Evolutionary conservation across 257 asterid species (phyloP).

Genomic region (Eustoma russellianum): DNA sequence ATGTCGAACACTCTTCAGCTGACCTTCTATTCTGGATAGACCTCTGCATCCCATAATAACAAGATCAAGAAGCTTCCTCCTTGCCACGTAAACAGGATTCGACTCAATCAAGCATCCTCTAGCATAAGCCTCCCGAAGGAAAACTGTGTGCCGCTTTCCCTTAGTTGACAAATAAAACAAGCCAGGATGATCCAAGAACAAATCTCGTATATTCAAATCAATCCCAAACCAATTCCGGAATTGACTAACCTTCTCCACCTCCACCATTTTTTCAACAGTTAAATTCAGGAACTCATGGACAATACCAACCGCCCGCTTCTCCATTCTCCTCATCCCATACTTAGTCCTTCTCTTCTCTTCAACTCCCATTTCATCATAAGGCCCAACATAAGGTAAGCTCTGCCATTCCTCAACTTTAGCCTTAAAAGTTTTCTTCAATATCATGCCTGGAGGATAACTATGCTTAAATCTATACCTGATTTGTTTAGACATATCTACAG

Average conservation of each 20-base stretch:
- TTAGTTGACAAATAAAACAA: constrained; percentile 78
- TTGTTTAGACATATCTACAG: constrained; percentile 38
- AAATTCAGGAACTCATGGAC: constrained; percentile 88
- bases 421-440: constrained; percentile 50
- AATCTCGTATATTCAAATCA: constrained; percentile 70
- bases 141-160: constrained; percentile 73
- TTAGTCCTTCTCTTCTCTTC: constrained; percentile 30
- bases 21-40: constrained; percentile 25
- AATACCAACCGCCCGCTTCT: constrained; percentile 82
- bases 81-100: constrained; percentile 57
- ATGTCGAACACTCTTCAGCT: constrained; percentile 18
- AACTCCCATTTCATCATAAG: constrained; percentile 52
- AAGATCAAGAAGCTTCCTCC: constrained; percentile 80
- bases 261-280: constrained; percentile 93
- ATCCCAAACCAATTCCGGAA: constrained; percentile 82
- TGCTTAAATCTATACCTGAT: constrained; percentile 54
- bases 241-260: constrained; percentile 94
- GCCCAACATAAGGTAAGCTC: constrained; percentile 51
- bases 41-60: constrained; percentile 72
- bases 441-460: constrained; percentile 83
- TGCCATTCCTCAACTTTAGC: constrained; percentile 79
- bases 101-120: constrained; percentile 82
- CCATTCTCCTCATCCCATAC: constrained; percentile 43
- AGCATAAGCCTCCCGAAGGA: constrained; percentile 80
- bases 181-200: constrained; percentile 87